Percentiles rank a stretch among this genome's conserved stretches.
These are phyloP conservation scores for Dalechampia spathulata DNA, from an alignment of 441 rosid genomes.

Conservation along the genomic window DNA sequence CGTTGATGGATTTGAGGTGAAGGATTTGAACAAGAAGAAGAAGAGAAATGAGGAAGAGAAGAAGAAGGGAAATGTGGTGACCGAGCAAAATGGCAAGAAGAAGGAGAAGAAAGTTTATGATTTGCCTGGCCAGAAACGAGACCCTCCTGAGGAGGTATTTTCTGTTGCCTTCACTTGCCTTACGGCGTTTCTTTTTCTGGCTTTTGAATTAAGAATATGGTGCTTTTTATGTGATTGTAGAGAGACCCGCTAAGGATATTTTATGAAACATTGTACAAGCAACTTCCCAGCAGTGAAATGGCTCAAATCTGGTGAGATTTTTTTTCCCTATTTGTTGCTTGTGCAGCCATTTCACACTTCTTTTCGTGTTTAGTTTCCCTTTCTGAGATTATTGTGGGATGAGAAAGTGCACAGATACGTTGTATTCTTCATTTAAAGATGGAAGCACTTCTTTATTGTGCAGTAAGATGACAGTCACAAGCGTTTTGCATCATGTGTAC, in stretches of 20 bases:
- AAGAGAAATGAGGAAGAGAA: conserved; percentile 38
- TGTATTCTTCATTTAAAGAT: neutral
- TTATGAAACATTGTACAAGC: conserved; percentile 71
- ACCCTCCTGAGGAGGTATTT: conserved; percentile 68
- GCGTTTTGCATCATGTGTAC: neutral
- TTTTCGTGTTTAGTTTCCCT: neutral
- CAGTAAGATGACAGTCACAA: neutral
- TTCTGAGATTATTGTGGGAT: neutral
- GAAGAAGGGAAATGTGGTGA: conserved; percentile 9
- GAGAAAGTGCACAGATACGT: neutral
- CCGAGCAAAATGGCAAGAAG: conserved; percentile 35
- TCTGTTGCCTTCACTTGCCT: conserved; percentile 3
- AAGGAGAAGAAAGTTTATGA: conserved; percentile 72
- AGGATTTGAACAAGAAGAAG: conserved; percentile 49
- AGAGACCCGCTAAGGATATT: conserved; percentile 90
- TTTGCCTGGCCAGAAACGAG: conserved; percentile 88
- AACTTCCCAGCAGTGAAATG: conserved; percentile 79
- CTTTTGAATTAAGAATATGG: neutral
- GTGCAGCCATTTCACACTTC: neutral
- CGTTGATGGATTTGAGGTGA: conserved; percentile 14
- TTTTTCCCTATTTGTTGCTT: conserved; percentile 2
- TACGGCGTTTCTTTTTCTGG: neutral
- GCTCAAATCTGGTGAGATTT: conserved; percentile 80
- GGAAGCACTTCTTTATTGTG: neutral
- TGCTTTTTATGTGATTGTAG: conserved; percentile 39